Evolutionary conservation across 345 rosid species (phyloP).

Genomic region (Populus euphratica): DNA sequence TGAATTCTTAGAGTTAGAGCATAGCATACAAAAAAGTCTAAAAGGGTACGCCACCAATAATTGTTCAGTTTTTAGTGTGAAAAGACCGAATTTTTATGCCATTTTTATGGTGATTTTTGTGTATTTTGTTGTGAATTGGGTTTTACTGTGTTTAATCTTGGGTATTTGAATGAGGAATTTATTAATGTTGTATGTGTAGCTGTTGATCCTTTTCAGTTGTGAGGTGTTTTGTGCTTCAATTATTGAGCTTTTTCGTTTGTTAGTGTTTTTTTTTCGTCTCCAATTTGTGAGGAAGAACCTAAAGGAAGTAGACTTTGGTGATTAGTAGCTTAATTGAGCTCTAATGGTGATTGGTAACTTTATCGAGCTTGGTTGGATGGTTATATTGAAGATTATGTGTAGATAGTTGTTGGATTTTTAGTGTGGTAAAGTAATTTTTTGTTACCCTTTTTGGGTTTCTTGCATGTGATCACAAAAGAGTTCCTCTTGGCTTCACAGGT

Average conservation of each 20-base stretch:
- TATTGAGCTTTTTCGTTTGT: not conserved
- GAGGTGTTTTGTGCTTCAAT: not conserved
- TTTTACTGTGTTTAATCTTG: not conserved
- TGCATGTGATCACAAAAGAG: conserved; percentile 75
- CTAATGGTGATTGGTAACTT: not conserved
- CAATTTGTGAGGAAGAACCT: not conserved
- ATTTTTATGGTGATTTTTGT: not conserved
- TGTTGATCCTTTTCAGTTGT: not conserved
- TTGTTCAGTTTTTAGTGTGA: not conserved
- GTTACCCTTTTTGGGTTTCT: conserved; percentile 3
- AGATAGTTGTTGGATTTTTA: no score
- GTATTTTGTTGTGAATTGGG: not conserved
- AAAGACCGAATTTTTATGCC: not conserved
- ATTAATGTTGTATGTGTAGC: not conserved
- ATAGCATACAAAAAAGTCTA: not conserved
- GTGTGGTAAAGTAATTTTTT: not conserved
- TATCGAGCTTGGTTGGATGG: not conserved
- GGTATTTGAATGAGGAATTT: not conserved
- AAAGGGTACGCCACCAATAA: not conserved
- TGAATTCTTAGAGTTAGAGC: not conserved
- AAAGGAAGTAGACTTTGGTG: not conserved
- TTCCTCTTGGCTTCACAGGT: conserved; percentile 83
- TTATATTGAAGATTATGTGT: not conserved
- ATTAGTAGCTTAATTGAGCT: not conserved
- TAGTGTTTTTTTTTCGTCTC: not conserved